These are phyloP conservation scores for Paramecium pentaurelia DNA, from an alignment of 73 alveolate species.

Conservation along the genomic window DNA sequence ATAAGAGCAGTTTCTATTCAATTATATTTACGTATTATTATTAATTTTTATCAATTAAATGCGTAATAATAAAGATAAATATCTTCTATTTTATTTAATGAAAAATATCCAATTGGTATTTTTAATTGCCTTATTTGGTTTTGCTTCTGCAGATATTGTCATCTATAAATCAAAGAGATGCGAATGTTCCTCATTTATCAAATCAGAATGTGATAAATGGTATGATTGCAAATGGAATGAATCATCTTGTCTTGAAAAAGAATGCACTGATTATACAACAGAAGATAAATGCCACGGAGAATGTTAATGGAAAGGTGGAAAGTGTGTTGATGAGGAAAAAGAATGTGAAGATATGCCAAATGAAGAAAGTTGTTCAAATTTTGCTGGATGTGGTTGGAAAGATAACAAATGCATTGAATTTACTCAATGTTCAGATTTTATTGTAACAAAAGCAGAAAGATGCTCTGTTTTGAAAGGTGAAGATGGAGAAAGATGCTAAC, in stretches of 20 bases:
- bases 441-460: neutral
- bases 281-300: neutral
- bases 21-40: neutral
- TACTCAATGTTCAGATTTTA: neutral
- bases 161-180: neutral
- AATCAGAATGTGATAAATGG: neutral
- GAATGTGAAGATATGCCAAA: neutral
- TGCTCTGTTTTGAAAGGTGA: neutral
- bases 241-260: neutral
- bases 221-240: neutral
- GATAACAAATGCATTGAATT: neutral
- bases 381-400: slow-evolving; percentile 19
- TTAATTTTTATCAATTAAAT: neutral
- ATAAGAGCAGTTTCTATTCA: neutral
- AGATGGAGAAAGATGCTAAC: neutral
- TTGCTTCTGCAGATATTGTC: neutral
- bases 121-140: neutral
- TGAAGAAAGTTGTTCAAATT: slow-evolving; percentile 9
- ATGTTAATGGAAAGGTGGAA: neutral
- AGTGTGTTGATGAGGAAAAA: neutral
- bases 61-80: neutral
- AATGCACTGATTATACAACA: neutral
- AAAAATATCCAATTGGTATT: neutral
- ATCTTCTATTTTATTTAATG: neutral
- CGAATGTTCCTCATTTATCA: neutral